Conservation (phyloP, 139 green algal species). For the Closterium sp. region DNA sequence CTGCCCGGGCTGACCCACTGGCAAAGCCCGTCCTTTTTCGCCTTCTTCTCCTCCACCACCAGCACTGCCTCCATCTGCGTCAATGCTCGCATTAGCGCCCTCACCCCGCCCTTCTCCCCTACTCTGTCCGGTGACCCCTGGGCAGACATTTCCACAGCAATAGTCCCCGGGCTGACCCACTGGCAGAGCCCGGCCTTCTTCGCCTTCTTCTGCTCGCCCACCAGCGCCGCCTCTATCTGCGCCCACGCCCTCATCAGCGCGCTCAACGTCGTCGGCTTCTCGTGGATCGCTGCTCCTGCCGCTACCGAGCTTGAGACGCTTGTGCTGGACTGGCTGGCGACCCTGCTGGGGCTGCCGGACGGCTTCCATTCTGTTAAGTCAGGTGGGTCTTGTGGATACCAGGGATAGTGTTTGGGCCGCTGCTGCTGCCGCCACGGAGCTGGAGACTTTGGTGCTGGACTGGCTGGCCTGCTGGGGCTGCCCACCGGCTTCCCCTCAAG, state of each 20-base stretch:
- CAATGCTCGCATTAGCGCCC: too few species aligned
- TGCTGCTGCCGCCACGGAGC: too few species aligned
- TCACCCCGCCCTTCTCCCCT: too few species aligned
- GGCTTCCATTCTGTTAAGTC: slow-evolving; percentile 55
- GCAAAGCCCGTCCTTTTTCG: too few species aligned
- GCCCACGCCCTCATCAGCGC: slow-evolving; percentile 67
- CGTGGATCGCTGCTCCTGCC: slow-evolving; percentile 64
- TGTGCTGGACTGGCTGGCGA: slow-evolving; percentile 77
- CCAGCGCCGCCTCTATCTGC: slow-evolving; percentile 64
- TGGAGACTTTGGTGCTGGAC: too few species aligned
- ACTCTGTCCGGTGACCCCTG: too few species aligned
- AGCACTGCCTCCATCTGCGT: too few species aligned
- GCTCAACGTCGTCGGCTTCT: slow-evolving; percentile 70
- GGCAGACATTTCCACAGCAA: slow-evolving; percentile 62
- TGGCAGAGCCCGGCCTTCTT: slow-evolving; percentile 82
- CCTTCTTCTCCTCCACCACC: too few species aligned
- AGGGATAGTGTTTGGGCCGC: too few species aligned
- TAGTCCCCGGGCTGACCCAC: slow-evolving; percentile 73
- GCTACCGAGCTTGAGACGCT: slow-evolving; percentile 79
- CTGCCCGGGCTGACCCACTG: too few species aligned
- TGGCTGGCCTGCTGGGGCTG: not conserved
- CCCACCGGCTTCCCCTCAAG: too few species aligned
- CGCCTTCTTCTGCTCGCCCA: slow-evolving; percentile 68
- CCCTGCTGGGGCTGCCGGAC: slow-evolving; percentile 67
- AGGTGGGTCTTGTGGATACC: too few species aligned